Conservation (phyloP, 1,139 yeast species). For the Yamadazyma atmosphaerica region DNA sequence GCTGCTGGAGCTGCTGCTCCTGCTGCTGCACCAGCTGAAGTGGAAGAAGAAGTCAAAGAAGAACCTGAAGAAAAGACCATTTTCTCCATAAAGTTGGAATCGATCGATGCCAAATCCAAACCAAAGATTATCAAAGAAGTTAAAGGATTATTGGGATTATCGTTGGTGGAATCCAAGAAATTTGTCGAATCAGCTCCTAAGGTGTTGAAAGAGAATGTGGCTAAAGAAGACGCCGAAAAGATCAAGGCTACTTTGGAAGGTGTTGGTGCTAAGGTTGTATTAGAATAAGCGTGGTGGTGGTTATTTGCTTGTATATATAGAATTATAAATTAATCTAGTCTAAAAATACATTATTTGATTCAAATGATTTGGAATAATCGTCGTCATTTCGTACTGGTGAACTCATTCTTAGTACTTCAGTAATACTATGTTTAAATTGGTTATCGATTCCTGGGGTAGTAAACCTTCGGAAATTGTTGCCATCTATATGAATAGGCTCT, state of each 20-base stretch:
- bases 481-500: constrained; percentile 8
- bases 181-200: constrained; percentile 98
- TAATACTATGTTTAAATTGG: constrained; percentile 7
- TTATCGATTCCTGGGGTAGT: constrained; percentile 12
- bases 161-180: constrained; percentile 95
- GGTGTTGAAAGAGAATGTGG: constrained; percentile 79
- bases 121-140: constrained; percentile 98
- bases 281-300: constrained; percentile 74
- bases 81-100: constrained; percentile 86
- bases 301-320: constrained; percentile 23
- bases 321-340: constrained; percentile 6
- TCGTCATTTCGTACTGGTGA: constrained; percentile 1
- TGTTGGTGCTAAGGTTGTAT: constrained; percentile 86
- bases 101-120: constrained; percentile 92
- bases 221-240: constrained; percentile 89
- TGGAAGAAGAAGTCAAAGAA: constrained; percentile 74
- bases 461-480: constrained; percentile 8
- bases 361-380: constrained; percentile 4
- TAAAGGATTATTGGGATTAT: constrained; percentile 85
- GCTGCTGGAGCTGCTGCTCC: constrained; percentile 69
- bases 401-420: constrained; percentile 2
- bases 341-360: constrained; percentile 8
- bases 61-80: constrained; percentile 91
- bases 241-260: constrained; percentile 91
- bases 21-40: constrained; percentile 71